Evolutionary conservation across 2,329 filamentous ascomycete genomes (phyloP).

Genomic region (Phyllosticta paracitricarpa): DNA sequence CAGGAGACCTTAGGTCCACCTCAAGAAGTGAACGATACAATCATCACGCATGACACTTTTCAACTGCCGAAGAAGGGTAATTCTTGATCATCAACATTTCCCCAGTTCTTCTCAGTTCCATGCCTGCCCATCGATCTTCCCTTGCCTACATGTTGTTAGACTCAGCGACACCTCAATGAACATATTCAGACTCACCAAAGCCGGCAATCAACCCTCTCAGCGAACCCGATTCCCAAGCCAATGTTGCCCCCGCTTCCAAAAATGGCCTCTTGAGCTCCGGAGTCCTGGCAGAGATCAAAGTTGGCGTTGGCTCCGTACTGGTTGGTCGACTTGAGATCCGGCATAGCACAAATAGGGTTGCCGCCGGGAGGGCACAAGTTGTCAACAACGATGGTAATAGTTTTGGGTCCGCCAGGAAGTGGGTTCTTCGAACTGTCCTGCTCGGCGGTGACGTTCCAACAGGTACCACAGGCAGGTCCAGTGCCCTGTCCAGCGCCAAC

Average conservation of each 20-base stretch:
- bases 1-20: background rate
- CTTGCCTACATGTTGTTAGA: background rate
- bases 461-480: constrained; percentile 31
- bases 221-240: constrained; percentile 24
- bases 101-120: background rate
- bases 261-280: constrained; percentile 26
- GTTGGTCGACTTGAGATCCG: constrained; percentile 22
- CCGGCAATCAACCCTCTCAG: constrained; percentile 20
- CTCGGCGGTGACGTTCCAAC: constrained; percentile 28
- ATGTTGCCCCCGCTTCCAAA: constrained; percentile 22
- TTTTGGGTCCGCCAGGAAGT: constrained; percentile 22
- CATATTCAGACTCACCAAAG: constrained; percentile 6
- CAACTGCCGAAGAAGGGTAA: background rate
- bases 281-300: constrained; percentile 33
- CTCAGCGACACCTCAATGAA: background rate
- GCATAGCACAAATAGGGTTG: constrained; percentile 30
- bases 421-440: constrained; percentile 23
- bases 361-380: constrained; percentile 31
- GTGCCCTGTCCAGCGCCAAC: constrained; percentile 26
- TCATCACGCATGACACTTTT: background rate
- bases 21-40: background rate
- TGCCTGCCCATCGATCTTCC: background rate
- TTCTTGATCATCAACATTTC: background rate
- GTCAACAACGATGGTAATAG: constrained; percentile 30
- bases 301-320: constrained; percentile 32